Base-by-base conservation (phyloP, 768 basidiomycete genomes). In the Chalciporus chontae region DNA sequence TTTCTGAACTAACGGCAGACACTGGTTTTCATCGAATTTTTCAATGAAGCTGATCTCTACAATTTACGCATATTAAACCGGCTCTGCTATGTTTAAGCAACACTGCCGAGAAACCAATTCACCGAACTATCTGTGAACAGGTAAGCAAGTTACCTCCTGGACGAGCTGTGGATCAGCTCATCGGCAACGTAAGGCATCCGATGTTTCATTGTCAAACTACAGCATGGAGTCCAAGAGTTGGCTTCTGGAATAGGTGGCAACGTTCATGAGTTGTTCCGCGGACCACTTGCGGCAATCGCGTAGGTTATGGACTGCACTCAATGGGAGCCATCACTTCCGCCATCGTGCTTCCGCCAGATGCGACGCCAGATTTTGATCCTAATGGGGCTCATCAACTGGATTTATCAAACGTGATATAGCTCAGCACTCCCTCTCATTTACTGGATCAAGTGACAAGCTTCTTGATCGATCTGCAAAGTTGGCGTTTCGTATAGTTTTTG, bases 161-260 rank as follows among this genome's bases (percentile, higher is more conserved):
- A 31, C 41, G 15, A 55, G n/a, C 14, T 38, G 26, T 29, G 38
- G 21, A 49, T 43, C 38, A 39, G 26, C 50, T 45, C 45, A 29
- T 38, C 47, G 55, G 43, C 40, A 58, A 47, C 45, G 47, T 23
- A 38, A 31, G 43, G 43, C 42, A 26, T 41, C 37, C 36, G 40
- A 49, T 45, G 37, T 26, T 27, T 41, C 18, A 38, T 26, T 43
- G 46, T 59, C 46, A 43, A 45, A 34, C 45, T 42, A 40, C 31
- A 43, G 44, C 27, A 17, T 18, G 57, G 42, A 50, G 54, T 56
- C 23, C 18, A 36, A 38, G 9, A 11, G 29, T 39, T 46, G 26
- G 51, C n/a, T 43, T 59, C 64, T 58, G 66, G 66, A 68, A 34
- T 34, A 34, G 14, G 14, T 34, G 4, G n/a, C 34, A n/a, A 15